These are phyloP conservation scores for Gentiana dahurica DNA, from an alignment of 257 asterid species.

Conservation along the genomic window DNA sequence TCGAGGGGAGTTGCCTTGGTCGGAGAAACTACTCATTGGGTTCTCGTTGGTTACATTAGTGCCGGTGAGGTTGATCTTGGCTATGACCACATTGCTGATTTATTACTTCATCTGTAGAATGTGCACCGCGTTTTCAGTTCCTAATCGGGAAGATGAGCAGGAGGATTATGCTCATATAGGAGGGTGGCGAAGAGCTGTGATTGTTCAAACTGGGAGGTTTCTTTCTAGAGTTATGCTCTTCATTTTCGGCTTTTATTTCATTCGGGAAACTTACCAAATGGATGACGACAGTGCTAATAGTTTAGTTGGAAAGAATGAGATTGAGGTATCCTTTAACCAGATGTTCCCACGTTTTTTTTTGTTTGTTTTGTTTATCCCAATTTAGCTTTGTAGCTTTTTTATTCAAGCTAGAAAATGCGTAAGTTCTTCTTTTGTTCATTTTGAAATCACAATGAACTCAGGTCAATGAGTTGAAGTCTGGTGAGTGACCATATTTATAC, in stretches of 20 bases:
- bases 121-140: constrained; percentile 57
- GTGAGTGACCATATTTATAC: neutral
- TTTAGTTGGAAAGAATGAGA: constrained; percentile 19
- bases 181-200: constrained; percentile 78
- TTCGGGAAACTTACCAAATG: constrained; percentile 23
- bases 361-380: neutral
- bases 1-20: constrained; percentile 46
- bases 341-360: constrained; percentile 2
- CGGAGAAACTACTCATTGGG: constrained; percentile 49
- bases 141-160: constrained; percentile 72
- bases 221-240: constrained; percentile 58
- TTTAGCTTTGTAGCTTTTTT: neutral
- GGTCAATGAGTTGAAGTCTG: neutral
- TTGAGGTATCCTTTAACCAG: constrained; percentile 28
- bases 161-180: constrained; percentile 91
- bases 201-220: constrained; percentile 55
- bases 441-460: too few relatives aligned
- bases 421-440: too few relatives aligned
- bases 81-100: constrained; percentile 33
- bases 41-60: constrained; percentile 45
- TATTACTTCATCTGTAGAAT: constrained; percentile 72
- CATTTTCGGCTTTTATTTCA: constrained; percentile 76
- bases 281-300: constrained; percentile 9
- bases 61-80: constrained; percentile 54
- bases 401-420: neutral